These are phyloP conservation scores for Ascochyta fabae DNA, from an alignment of 2,329 filamentous ascomycete species.

Conservation along the genomic window DNA sequence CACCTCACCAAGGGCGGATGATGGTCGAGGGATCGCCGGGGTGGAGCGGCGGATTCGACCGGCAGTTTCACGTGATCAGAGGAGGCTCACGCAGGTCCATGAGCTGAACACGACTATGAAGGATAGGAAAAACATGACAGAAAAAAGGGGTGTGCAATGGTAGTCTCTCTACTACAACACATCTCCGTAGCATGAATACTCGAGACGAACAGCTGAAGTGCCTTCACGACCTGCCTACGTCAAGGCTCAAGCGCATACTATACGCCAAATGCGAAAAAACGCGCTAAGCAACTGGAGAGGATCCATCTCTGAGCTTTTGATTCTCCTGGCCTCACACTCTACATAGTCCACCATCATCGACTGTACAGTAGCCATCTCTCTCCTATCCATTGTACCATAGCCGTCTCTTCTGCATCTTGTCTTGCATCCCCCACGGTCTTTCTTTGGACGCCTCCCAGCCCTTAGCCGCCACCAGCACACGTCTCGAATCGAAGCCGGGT, in stretches of 20 bases:
- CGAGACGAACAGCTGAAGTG: background rate
- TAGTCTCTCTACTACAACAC: background rate
- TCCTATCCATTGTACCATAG: slow-evolving; percentile 36
- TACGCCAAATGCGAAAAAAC: background rate
- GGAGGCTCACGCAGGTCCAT: too few relatives aligned
- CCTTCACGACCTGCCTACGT: background rate
- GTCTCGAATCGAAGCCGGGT: background rate
- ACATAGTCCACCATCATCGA: slow-evolving; percentile 5
- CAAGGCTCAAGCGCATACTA: background rate
- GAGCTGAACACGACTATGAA: too few relatives aligned
- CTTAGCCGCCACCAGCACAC: slow-evolving; percentile 13
- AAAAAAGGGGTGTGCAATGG: background rate
- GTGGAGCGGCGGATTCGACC: background rate
- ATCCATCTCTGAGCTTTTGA: slow-evolving; percentile 5
- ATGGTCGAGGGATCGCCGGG: background rate
- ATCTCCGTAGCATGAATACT: background rate
- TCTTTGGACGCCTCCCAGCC: slow-evolving; percentile 41
- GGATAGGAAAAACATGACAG: too few relatives aligned
- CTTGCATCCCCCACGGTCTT: slow-evolving; percentile 37
- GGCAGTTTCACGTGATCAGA: too few relatives aligned
- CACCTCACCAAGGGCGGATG: background rate
- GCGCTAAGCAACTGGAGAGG: slow-evolving; percentile 14
- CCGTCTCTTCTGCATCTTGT: slow-evolving; percentile 29
- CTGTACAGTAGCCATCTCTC: slow-evolving; percentile 15
- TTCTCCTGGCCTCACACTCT: slow-evolving; percentile 2